Base-by-base conservation (phyloP, 176 grass and related monocot species). In the Eragrostis curvula region DNA sequence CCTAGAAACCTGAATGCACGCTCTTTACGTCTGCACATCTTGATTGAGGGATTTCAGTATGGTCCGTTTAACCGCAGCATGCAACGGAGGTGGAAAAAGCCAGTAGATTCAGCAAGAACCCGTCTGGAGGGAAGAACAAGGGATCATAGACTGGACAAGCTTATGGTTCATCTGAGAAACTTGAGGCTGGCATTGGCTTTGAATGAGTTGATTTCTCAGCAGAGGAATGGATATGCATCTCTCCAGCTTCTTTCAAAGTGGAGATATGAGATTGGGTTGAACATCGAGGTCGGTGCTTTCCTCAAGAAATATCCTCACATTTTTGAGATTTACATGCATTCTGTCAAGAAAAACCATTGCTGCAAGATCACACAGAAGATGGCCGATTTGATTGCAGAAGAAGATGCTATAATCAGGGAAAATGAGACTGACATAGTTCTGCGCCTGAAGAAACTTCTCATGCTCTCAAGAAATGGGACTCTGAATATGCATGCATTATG, bases 361-460 rank as follows among this genome's bases (percentile, higher is more conserved):
- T 94, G 89, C 50, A 87, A 84, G 78, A 41, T 70, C 48, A 85
- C 68, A 8, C 77, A 70, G 53, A 87, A 85, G 78, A 91, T 91
- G 89, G 0, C 70, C 1, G 81, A 89, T 46, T 85, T 94, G 63
- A 70, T 91, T 15, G 77, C n/a, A 9, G 84, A 94, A 75, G 92
- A 91, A 82, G 81, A 80, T 56, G 66, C 50, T 62, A 50, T 80
- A 30, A n/a, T 87, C 48, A 75, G 77, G 81, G 80, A 71, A 32
- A 82, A 85, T 49, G 84, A 94, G 61, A 8, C 23, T 2, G 67
- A 49, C 66, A 36, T 62, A 32, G 68, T 91, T 71, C 61, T 45
- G 73, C 71, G 73, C 8, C 79, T 94, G 81, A 89, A 89, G 87
- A 94, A 94, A 75, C 86, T 91, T 75, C 68, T 89, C 16, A 85